Conservation (phyloP, 768 basidiomycete genomes). For the Xerocomellus intermedius region DNA sequence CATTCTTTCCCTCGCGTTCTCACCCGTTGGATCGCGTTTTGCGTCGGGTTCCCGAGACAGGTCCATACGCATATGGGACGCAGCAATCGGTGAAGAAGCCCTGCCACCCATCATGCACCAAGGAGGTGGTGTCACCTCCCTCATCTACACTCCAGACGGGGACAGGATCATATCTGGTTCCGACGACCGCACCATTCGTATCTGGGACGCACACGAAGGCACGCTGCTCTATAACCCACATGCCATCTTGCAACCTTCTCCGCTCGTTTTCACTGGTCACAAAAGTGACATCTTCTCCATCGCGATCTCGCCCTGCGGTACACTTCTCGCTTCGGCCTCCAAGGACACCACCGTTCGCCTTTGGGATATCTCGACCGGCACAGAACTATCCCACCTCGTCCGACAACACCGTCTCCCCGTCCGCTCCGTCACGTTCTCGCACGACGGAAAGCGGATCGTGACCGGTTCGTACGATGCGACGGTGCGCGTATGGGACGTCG, state of each 20-base stretch:
- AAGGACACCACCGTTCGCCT: slow-evolving; percentile 32
- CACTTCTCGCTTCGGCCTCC: slow-evolving; percentile 30
- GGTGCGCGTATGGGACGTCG: slow-evolving; percentile 33
- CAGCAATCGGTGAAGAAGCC: slow-evolving; percentile 13
- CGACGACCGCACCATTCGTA: slow-evolving; percentile 28
- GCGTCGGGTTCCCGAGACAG: slow-evolving; percentile 33
- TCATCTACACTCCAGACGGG: slow-evolving; percentile 33
- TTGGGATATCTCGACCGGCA: slow-evolving; percentile 22
- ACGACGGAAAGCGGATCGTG: slow-evolving; percentile 26
- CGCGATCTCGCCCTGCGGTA: slow-evolving; percentile 31
- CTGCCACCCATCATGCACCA: slow-evolving; percentile 16
- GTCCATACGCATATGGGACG: slow-evolving; percentile 31
- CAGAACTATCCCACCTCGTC: slow-evolving; percentile 25
- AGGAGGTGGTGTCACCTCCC: slow-evolving; percentile 21
- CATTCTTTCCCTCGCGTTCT: slow-evolving; percentile 30
- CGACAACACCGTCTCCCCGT: slow-evolving; percentile 28
- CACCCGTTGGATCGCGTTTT: slow-evolving; percentile 25
- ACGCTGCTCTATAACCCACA: slow-evolving; percentile 15
- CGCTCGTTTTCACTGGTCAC: slow-evolving; percentile 22
- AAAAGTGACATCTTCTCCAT: slow-evolving; percentile 26
- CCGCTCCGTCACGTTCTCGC: slow-evolving; percentile 28
- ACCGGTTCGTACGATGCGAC: slow-evolving; percentile 27
- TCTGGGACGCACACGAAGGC: slow-evolving; percentile 30
- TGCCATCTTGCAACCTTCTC: neutral
- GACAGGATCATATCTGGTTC: slow-evolving; percentile 30